Conservation (phyloP, 345 rosid species). For the Euphorbia peplus region DNA sequence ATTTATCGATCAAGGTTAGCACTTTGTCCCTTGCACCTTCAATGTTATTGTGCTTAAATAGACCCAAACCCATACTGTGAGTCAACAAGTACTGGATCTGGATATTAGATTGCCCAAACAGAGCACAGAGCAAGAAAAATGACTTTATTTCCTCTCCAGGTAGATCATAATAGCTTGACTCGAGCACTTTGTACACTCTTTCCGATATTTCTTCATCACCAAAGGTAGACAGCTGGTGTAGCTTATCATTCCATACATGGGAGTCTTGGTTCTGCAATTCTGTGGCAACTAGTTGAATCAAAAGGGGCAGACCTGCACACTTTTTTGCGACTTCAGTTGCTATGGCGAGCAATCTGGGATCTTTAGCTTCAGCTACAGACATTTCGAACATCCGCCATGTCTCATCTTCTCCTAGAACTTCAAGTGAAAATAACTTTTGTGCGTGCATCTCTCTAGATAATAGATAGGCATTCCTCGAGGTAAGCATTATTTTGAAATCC, state of each 20-base stretch:
- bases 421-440: not conserved
- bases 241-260: not conserved
- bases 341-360: not conserved
- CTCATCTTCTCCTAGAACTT: constrained; percentile 10
- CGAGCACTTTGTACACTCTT: not conserved
- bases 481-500: constrained; percentile 27
- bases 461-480: constrained; percentile 14
- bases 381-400: constrained; percentile 23
- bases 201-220: not conserved
- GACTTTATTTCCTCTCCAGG: constrained; percentile 22
- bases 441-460: constrained; percentile 14
- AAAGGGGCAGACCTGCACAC: constrained; percentile 35
- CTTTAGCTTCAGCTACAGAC: constrained; percentile 9
- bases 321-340: constrained; percentile 10
- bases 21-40: not conserved
- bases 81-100: not conserved
- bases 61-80: not conserved
- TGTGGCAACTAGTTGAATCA: constrained; percentile 14
- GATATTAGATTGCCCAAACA: not conserved
- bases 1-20: not conserved
- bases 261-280: constrained; percentile 7
- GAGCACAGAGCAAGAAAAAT: constrained; percentile 16
- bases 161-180: constrained; percentile 29
- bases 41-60: not conserved
- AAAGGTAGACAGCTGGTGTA: not conserved